Conservation (phyloP, 1,139 yeast species). For the Debaryomyces sp. region DNA sequence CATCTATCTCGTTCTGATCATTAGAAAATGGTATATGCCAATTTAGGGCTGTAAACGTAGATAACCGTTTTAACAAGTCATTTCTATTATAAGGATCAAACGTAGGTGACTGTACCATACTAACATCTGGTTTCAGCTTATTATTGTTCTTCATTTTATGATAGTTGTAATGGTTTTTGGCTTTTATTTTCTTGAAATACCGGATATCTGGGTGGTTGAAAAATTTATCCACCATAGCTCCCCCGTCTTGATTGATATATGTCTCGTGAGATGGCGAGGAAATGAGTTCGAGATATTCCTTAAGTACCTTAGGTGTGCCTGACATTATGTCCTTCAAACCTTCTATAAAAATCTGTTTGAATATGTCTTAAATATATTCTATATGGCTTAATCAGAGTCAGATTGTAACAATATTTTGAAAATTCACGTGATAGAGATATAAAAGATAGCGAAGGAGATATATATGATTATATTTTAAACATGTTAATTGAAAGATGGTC, state of each 20-base stretch:
- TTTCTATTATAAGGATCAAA: constrained; percentile 41
- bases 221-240: constrained; percentile 15
- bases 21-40: constrained; percentile 33
- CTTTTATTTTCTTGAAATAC: constrained; percentile 39
- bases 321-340: constrained; percentile 18
- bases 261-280: constrained; percentile 22
- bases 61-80: constrained; percentile 29
- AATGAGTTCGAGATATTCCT: constrained; percentile 31
- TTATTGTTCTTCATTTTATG: constrained; percentile 30
- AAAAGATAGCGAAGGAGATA: not conserved
- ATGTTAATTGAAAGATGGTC: not conserved
- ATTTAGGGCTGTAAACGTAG: constrained; percentile 35
- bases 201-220: constrained; percentile 42
- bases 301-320: constrained; percentile 32
- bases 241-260: constrained; percentile 16
- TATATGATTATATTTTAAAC: not conserved
- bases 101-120: constrained; percentile 14
- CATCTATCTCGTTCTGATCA: constrained; percentile 22
- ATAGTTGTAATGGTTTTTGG: constrained; percentile 39
- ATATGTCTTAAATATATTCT: not conserved
- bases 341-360: not conserved
- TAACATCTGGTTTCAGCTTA: constrained; percentile 15
- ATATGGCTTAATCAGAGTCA: not conserved
- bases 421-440: not conserved
- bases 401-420: not conserved